Base-by-base conservation (phyloP, 2,329 filamentous ascomycete species). In the Fusarium tuaranense region DNA sequence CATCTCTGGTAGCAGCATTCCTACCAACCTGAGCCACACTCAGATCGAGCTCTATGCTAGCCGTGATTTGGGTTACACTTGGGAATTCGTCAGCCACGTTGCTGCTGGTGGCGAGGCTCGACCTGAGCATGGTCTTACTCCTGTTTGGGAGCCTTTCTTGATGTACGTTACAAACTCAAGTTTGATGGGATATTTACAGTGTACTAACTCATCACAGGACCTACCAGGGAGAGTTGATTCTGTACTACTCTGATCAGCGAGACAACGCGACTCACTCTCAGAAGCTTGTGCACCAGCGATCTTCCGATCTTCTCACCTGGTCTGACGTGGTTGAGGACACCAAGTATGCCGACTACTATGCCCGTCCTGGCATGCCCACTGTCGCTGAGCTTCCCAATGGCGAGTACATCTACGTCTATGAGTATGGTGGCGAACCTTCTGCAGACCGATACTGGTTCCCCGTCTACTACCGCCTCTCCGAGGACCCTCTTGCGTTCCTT, bases 121-220 rank as follows among this genome's bases (percentile, higher is more conserved):
- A 0, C 88, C 92, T 4, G 87, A 89, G 77, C 93, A 94, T 77
- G 92, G 90, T 2, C 80, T 90, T 41, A 92, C 91, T 0, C 91
- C 92, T 0, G 90, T 94, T 22, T 94, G 92, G 92, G 93, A 94
- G 80, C 92, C 92, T 0, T 93, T 92, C 80, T 82, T 94, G 48
- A 78, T 90, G 80, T 82, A 68, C 70, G 80, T 59, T 5, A 1
- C 5, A 13, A 3, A 18, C n/a, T n/a, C n/a, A n/a, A n/a, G n/a
- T n/a, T n/a, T n/a, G n/a, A n/a, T n/a, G n/a, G n/a, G n/a, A n/a
- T 2, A 3, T 5, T 1, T 14, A 8, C 20, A 8, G 2, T 7
- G 14, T 13, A 25, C 66, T 71, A 30, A 78, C 12, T 9, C 2
- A 2, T 27, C 5, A 2, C 57, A 87, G 87, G 79, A 84, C 87